Base-by-base conservation (phyloP, 805 yeast species). In the Jamesozyma rosinii region DNA sequence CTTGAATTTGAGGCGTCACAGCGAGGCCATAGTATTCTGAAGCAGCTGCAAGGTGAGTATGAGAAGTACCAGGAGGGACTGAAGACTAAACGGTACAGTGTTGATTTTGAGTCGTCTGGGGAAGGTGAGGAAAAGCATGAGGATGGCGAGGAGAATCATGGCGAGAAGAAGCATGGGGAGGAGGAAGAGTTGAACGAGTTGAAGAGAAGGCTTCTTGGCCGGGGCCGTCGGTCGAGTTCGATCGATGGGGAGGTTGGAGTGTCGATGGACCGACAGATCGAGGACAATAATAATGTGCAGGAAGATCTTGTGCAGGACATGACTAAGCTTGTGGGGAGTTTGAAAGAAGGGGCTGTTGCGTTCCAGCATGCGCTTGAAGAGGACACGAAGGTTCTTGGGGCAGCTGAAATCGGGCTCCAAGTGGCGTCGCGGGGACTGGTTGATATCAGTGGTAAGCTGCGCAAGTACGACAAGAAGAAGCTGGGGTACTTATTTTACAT, bases 401-500 rank as follows among this genome's bases (percentile, higher is more conserved):
- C 72, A 4, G 70, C 72, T 1, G 71, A 67, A 44, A 58, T 64
- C 13, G 72, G 72, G 9, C 48, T 69, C 4, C 66, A 65, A 34
- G 63, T 61, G 1, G 67, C 72, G 2, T 59, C 69, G 3, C 56
- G 47, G 27, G 65, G 67, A 44, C 40, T 69, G n/a, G 43, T 55
- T 17, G 49, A 49, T 51, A 54, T 55, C 33, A 65, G 58, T 40
- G 63, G 53, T 18, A 64, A 51, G 48, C 52, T 56, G 40, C 42
- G 60, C 47, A 49, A 58, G 49, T 47, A 66, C 51, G 58, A 61
- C 49, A 48, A 51, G 55, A 44, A 59, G 50, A 49, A 55, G 52
- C 43, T 58, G 42, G 53, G 68, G 18, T 49, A 56, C 47, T 17
- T 56, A 47, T 51, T 65, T 48, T 57, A 53, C 50, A 38, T 63